These are phyloP conservation scores for Eucalyptus globulus DNA, from an alignment of 345 rosid genomes.

Conservation along the genomic window DNA sequence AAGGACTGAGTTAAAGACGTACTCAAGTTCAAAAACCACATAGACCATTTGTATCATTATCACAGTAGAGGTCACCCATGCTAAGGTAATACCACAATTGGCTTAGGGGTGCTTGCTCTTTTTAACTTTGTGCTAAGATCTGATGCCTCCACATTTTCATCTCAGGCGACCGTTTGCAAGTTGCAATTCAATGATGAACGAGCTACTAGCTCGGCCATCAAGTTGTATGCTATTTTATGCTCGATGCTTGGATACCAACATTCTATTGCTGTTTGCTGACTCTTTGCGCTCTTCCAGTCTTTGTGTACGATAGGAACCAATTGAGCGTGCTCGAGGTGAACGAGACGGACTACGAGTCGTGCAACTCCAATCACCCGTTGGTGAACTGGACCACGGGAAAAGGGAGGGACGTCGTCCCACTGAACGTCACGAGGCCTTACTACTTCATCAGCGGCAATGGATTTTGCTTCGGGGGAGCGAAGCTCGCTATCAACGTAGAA, in stretches of 20 bases:
- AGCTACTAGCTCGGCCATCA: background rate
- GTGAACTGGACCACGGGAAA: slow-evolving; percentile 79
- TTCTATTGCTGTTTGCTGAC: background rate
- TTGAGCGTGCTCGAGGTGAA: slow-evolving; percentile 82
- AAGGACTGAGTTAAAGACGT: rapidly evolving
- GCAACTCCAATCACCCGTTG: slow-evolving; percentile 59
- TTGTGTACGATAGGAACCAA: slow-evolving; percentile 86
- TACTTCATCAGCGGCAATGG: slow-evolving; percentile 82
- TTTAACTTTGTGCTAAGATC: background rate
- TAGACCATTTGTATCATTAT: no score
- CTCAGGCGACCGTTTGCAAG: background rate
- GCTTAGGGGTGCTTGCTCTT: background rate
- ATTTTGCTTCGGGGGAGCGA: slow-evolving; percentile 77
- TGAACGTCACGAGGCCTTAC: slow-evolving; percentile 63
- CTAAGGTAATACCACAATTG: background rate
- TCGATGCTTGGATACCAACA: background rate
- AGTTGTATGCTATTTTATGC: background rate
- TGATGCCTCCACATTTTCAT: background rate
- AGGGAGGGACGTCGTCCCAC: slow-evolving; percentile 85
- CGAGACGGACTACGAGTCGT: slow-evolving; percentile 52
- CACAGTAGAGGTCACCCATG: background rate
- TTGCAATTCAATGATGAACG: background rate
- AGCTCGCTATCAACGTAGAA: slow-evolving; percentile 47
- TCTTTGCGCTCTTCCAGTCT: slow-evolving; percentile 20
- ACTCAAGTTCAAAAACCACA: rapidly evolving